Base-by-base conservation (phyloP, 2,329 filamentous ascomycete species). In the Atkinsonella hypoxylon region DNA sequence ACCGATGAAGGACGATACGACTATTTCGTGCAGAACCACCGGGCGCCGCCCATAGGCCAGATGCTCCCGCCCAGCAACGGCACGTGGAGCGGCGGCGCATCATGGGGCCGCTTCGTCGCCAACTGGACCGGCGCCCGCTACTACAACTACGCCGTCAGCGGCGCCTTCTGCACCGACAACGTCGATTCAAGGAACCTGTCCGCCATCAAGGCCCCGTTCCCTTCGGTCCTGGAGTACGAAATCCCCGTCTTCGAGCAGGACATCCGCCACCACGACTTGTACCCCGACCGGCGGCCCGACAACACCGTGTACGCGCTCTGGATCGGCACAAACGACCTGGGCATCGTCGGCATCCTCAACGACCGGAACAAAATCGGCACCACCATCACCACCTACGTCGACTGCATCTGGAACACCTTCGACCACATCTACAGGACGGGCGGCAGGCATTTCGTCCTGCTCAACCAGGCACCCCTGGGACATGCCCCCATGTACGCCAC, bases 271-370 rank as follows among this genome's bases (percentile, higher is more conserved):
- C 62, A 66, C 51, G 62, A 67, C 1, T 30, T 58, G 22, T 76
- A 73, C 55, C 63, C 65, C 0, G 58, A 71, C 55, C 65, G 73
- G 44, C 72, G 70, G 2, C 58, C 74, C 1, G 66, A 77, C 31
- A 80, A 82, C 55, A 87, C 85, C 0, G 80, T 87, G 2, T 90
- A 89, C 59, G 75, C 80, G 1, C 76, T 90, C 47, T 90, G 84
- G 84, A 89, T 90, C 58, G 87, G 87, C 3, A 89, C 85, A 22
- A 91, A 91, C 61, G 87, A 93, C 59, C 70, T 91, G 10, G 85
- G 86, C 20, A 73, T 71, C 51, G 66, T 73, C 48, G 83, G 76
- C 9, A 84, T 89, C 60, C 63, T 90, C 32, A 79, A 75, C 4
- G 83, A 88, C 60, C 73, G 71, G 22, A 82, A 88, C 61, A 64